Conservation (phyloP, 306 rosid species). For the Trifolium repens region DNA sequence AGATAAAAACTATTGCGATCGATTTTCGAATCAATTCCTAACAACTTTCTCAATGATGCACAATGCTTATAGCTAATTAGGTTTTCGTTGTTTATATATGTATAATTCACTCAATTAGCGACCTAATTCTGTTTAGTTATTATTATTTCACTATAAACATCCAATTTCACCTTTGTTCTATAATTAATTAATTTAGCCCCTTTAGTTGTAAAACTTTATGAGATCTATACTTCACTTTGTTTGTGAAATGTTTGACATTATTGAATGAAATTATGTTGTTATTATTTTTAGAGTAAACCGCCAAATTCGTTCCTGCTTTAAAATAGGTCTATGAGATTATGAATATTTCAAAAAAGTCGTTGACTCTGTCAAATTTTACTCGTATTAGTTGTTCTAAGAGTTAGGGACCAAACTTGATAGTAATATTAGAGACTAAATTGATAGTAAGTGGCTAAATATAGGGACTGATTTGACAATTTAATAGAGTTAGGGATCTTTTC, state of each 20-base stretch:
- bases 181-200: neutral
- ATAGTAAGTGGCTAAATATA: too few species aligned
- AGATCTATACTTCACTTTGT: neutral
- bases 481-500: too few species aligned
- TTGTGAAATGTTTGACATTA: constrained; percentile 5
- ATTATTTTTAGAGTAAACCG: too few species aligned
- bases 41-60: neutral
- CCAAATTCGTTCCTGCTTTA: too few species aligned
- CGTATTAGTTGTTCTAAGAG: too few species aligned
- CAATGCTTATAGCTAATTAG: neutral
- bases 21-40: neutral
- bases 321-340: too few species aligned
- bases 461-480: too few species aligned
- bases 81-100: neutral
- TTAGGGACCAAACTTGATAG: too few species aligned
- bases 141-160: neutral
- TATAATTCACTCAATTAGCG: neutral
- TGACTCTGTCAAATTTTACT: too few species aligned
- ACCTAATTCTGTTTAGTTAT: neutral
- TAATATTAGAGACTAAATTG: too few species aligned
- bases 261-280: neutral
- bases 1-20: neutral
- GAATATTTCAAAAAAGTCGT: too few species aligned
- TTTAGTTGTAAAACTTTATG: neutral
- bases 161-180: neutral